Evolutionary conservation across 495 filamentous ascomycete species (phyloP).

Genomic region (Aspergillus homomorphus): DNA sequence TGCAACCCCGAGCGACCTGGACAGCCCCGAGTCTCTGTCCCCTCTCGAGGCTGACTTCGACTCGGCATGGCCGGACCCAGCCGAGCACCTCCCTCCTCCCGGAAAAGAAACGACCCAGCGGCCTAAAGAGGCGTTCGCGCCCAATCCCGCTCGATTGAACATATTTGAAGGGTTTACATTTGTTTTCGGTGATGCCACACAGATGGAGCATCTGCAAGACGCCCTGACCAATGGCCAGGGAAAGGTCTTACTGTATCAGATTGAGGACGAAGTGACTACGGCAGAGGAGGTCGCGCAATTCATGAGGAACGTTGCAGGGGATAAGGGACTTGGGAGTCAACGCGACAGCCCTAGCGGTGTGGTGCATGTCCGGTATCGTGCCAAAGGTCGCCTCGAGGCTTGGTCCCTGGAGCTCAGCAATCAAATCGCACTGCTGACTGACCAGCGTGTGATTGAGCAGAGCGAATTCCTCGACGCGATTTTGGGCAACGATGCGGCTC

Average conservation of each 20-base stretch:
- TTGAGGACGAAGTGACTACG: conserved; percentile 62
- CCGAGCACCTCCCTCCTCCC: conserved; percentile 66
- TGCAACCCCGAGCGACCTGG: conserved; percentile 49
- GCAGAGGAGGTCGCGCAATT: conserved; percentile 74
- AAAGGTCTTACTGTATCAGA: conserved; percentile 67
- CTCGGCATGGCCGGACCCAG: conserved; percentile 71
- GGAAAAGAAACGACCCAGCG: conserved; percentile 70
- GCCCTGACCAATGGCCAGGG: conserved; percentile 77
- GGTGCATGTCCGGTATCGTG: conserved; percentile 73
- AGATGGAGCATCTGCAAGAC: conserved; percentile 71
- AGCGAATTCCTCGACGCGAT: conserved; percentile 93
- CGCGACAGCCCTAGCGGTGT: conserved; percentile 64
- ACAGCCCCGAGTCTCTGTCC: conserved; percentile 54
- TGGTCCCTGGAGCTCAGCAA: conserved; percentile 70
- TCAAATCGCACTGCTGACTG: conserved; percentile 63
- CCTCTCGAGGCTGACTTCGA: conserved; percentile 83
- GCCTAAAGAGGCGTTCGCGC: conserved; percentile 61
- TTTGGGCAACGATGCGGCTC: conserved; percentile 67
- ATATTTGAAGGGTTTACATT: conserved; percentile 88
- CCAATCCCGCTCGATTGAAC: conserved; percentile 59
- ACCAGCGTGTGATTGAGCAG: conserved; percentile 82
- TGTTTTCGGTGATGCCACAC: conserved; percentile 75
- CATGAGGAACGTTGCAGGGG: conserved; percentile 69
- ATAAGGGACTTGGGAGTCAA: conserved; percentile 64
- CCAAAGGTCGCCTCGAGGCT: conserved; percentile 56